Conservation (phyloP, 768 basidiomycete species). For the Boletus vermiculosoides region DNA sequence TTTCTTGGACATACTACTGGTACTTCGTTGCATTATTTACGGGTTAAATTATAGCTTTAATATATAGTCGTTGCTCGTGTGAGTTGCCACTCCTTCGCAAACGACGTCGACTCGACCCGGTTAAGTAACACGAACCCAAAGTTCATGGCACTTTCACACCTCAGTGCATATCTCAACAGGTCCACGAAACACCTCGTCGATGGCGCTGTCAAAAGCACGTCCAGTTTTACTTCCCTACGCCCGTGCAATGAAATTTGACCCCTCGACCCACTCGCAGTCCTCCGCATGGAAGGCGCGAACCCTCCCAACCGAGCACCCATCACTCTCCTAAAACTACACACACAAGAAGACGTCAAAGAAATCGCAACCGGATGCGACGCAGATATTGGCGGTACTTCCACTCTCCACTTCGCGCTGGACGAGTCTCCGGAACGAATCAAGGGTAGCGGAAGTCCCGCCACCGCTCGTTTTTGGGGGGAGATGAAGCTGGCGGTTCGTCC, state of each 20-base stretch:
- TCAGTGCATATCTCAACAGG: conserved; percentile 37
- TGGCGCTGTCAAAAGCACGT: conserved; percentile 42
- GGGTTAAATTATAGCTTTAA: background rate
- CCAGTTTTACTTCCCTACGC: conserved; percentile 13
- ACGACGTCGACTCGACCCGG: background rate
- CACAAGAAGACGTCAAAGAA: conserved; percentile 52
- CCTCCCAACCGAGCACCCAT: conserved; percentile 58
- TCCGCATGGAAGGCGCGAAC: conserved; percentile 77
- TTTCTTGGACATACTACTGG: background rate
- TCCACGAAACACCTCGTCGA: conserved; percentile 40
- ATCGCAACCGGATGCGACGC: conserved; percentile 81
- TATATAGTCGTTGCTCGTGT: background rate
- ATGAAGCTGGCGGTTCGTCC: conserved; percentile 70
- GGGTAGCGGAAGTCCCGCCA: conserved; percentile 47
- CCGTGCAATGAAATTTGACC: conserved; percentile 12
- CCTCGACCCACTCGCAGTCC: conserved; percentile 41
- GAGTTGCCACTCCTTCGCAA: background rate
- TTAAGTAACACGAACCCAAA: background rate
- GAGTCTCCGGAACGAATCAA: conserved; percentile 45
- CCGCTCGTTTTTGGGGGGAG: conserved; percentile 76
- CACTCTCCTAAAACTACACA: conserved; percentile 65
- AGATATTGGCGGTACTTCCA: conserved; percentile 84
- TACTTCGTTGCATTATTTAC: background rate
- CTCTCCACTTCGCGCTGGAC: conserved; percentile 74
- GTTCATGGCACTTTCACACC: conserved; percentile 27